Evolutionary conservation across 106 monocot species (phyloP).

Genomic region (Acanthochlamys bracteata): DNA sequence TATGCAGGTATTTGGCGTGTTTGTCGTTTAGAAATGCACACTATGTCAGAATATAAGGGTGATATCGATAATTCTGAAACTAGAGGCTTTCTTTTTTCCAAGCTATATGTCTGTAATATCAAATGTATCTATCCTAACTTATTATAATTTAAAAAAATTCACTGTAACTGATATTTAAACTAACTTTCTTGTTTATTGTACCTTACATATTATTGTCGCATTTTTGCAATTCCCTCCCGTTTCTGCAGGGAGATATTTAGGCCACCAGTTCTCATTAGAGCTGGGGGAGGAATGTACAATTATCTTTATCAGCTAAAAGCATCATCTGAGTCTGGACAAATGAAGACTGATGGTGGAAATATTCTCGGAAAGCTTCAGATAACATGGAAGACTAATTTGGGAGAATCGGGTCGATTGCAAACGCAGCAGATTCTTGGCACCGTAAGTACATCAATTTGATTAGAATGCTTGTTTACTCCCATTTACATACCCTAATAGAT

Average conservation of each 20-base stretch:
- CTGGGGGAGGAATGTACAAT: slow-evolving; percentile 89
- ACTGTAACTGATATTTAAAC: too few species aligned
- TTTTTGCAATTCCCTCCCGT: too few species aligned
- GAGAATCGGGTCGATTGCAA: slow-evolving; percentile 94
- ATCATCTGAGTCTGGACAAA: slow-evolving; percentile 37
- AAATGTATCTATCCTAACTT: too few species aligned
- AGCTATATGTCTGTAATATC: too few species aligned
- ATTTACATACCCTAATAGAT: not conserved
- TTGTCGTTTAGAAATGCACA: too few species aligned
- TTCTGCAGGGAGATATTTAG: slow-evolving; percentile 54
- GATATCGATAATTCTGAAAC: too few species aligned
- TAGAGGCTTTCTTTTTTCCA: too few species aligned
- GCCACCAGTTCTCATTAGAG: slow-evolving; percentile 65
- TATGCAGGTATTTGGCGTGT: too few species aligned
- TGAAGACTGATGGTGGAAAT: slow-evolving; percentile 66
- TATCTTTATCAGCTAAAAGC: slow-evolving; percentile 74
- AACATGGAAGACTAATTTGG: slow-evolving; percentile 94
- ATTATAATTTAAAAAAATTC: too few species aligned
- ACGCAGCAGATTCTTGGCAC: slow-evolving; percentile 92
- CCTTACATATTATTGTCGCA: too few species aligned
- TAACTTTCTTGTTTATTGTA: too few species aligned
- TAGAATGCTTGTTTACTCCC: not conserved
- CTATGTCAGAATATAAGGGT: too few species aligned
- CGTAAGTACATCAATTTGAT: slow-evolving; percentile 32
- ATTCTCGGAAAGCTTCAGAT: slow-evolving; percentile 98